These are phyloP conservation scores for Microcyclospora pomicola DNA, from an alignment of 2,329 filamentous ascomycete species.

Conservation along the genomic window DNA sequence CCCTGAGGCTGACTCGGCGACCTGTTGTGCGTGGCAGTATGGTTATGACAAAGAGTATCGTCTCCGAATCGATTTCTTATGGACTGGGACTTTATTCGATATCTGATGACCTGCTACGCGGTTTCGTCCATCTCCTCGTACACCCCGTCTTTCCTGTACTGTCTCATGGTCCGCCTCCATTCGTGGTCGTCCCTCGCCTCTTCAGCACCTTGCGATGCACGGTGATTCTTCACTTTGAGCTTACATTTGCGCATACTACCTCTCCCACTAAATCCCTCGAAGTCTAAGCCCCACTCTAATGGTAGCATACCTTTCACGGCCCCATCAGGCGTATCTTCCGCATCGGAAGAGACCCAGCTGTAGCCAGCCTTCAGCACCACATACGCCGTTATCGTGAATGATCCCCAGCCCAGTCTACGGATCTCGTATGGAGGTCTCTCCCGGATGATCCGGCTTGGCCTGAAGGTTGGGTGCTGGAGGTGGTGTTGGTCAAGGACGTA, in stretches of 20 bases:
- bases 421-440: constrained; percentile 28
- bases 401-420: constrained; percentile 29
- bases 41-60: too few species aligned
- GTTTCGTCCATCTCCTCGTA: constrained; percentile 5
- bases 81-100: too few species aligned
- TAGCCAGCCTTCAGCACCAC: constrained; percentile 32
- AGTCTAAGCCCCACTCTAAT: constrained; percentile 31
- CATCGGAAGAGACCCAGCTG: constrained; percentile 29
- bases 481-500: background rate
- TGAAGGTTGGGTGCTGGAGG: constrained; percentile 30
- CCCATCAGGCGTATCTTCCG: constrained; percentile 19
- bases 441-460: constrained; percentile 23
- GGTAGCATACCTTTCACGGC: constrained; percentile 23
- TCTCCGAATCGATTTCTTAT: too few species aligned
- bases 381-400: constrained; percentile 26
- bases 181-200: constrained; percentile 15
- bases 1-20: background rate
- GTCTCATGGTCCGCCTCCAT: constrained; percentile 10
- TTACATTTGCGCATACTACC: constrained; percentile 28
- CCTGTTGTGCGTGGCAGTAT: too few species aligned
- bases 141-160: constrained; percentile 14
- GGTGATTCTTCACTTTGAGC: constrained; percentile 27
- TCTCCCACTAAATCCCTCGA: constrained; percentile 23
- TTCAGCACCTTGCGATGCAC: constrained; percentile 10
- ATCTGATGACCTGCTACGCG: too few species aligned